Percentiles rank a stretch among this genome's conserved stretches.
Evolutionary conservation across 768 basidiomycete species (phyloP).

Genomic region (Hemileccinum rubropunctum): DNA sequence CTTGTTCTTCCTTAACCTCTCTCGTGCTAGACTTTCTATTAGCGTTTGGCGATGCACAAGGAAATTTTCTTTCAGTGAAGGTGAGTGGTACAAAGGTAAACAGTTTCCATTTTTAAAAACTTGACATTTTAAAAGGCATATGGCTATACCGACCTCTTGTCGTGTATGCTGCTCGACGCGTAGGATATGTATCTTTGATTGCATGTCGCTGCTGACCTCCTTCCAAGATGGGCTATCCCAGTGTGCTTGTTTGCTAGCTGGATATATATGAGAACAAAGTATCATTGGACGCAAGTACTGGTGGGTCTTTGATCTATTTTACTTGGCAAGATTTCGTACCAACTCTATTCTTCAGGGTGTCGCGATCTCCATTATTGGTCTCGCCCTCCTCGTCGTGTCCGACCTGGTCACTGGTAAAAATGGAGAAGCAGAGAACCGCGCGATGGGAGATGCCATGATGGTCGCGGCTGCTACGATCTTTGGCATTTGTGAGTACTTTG

Average conservation of each 20-base stretch:
- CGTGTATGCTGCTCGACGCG: constrained; percentile 91
- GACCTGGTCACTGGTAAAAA: constrained; percentile 75
- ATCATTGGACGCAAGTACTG: constrained; percentile 80
- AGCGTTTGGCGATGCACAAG: constrained; percentile 80
- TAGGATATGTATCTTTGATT: constrained; percentile 30
- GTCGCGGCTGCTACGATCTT: constrained; percentile 81
- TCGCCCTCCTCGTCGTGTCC: constrained; percentile 75
- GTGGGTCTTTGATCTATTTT: constrained; percentile 34
- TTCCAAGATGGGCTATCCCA: constrained; percentile 78
- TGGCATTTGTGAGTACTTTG: constrained; percentile 63
- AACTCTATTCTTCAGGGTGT: constrained; percentile 49
- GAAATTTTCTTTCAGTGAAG: constrained; percentile 82
- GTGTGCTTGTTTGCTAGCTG: constrained; percentile 79
- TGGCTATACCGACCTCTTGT: constrained; percentile 80
- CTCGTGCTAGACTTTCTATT: constrained; percentile 62
- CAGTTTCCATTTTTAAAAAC: neutral
- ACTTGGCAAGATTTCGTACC: neutral
- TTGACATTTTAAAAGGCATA: constrained; percentile 49
- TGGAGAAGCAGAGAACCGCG: constrained; percentile 59
- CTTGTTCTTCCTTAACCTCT: neutral
- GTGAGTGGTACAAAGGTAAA: constrained; percentile 27
- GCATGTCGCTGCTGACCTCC: neutral
- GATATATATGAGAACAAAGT: constrained; percentile 73
- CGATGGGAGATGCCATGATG: constrained; percentile 82
- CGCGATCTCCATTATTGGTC: constrained; percentile 64